A percentile compares a stretch with the other conserved stretches of the same genome.
Conservation (phyloP, 2,329 filamentous ascomycete genomes). For the Xylariaceae sp. region DNA sequence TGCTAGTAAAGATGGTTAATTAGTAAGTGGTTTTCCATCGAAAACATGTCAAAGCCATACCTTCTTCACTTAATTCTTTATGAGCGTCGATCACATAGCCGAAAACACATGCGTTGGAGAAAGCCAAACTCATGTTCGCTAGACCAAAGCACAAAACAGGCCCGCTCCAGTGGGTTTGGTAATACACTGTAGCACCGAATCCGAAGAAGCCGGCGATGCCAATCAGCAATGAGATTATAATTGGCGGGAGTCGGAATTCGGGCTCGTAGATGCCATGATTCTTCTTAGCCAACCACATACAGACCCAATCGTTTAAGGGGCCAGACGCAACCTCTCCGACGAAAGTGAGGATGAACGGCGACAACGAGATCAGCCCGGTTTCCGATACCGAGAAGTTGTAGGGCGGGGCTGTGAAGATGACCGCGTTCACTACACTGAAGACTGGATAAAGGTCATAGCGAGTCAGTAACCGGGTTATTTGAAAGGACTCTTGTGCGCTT, state of each 20-base stretch:
- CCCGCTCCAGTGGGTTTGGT: constrained; percentile 50
- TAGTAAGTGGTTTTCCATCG: background rate
- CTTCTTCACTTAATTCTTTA: constrained; percentile 48
- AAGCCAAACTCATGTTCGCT: constrained; percentile 51
- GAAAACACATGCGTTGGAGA: constrained; percentile 51
- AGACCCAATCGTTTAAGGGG: constrained; percentile 49
- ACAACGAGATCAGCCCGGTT: constrained; percentile 54
- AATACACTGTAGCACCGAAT: constrained; percentile 49
- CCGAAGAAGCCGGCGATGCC: constrained; percentile 51
- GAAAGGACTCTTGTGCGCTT: constrained; percentile 21
- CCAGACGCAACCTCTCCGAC: constrained; percentile 49
- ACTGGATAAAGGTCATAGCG: constrained; percentile 30
- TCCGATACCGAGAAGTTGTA: constrained; percentile 55
- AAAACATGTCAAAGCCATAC: constrained; percentile 11
- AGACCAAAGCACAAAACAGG: constrained; percentile 52
- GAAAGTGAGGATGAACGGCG: constrained; percentile 51
- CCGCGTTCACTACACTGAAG: constrained; percentile 50
- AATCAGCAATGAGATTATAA: constrained; percentile 44
- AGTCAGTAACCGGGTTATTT: background rate
- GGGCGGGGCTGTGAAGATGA: constrained; percentile 52
- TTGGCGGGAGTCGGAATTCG: constrained; percentile 50
- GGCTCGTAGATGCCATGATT: constrained; percentile 58
- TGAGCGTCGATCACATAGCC: constrained; percentile 55
- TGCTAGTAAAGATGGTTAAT: constrained; percentile 30
- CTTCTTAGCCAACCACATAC: constrained; percentile 48